Evolutionary conservation across 257 asterid species (phyloP).

Genomic region (Voacanga thouarsii): DNA sequence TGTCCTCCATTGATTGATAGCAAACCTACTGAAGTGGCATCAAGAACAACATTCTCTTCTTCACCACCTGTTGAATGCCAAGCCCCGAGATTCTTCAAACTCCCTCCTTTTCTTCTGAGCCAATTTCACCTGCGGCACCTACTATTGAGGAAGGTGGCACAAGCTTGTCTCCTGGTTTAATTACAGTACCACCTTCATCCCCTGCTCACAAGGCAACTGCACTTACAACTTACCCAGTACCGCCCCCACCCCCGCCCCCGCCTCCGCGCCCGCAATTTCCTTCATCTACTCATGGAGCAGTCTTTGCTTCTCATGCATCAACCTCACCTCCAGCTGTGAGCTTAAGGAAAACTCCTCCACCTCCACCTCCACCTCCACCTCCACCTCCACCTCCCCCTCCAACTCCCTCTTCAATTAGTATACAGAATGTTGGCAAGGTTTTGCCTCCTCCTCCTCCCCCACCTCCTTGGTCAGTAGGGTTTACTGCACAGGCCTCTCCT

Average conservation of each 20-base stretch:
- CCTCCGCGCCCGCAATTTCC: constrained; percentile 29
- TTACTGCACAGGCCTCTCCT: constrained; percentile 18
- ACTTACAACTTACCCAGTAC: constrained; percentile 11
- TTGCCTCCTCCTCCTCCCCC: constrained; percentile 50
- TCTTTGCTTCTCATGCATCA: constrained; percentile 16
- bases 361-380: constrained; percentile 26
- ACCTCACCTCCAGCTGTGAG: constrained; percentile 23
- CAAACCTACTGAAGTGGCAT: constrained; percentile 31
- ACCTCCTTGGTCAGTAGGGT: constrained; percentile 42
- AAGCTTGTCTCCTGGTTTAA: constrained; percentile 9
- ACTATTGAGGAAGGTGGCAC: not conserved
- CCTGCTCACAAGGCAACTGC: constrained; percentile 5
- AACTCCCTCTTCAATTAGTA: constrained; percentile 27
- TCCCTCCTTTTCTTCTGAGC: constrained; percentile 20
- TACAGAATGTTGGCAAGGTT: constrained; percentile 28
- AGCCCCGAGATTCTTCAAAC: constrained; percentile 30
- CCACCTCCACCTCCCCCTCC: constrained; percentile 31
- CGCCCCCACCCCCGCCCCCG: constrained; percentile 22
- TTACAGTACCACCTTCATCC: not conserved
- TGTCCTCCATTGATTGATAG: constrained; percentile 41
- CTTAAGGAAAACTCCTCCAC: constrained; percentile 22
- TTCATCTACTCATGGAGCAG: constrained; percentile 2
- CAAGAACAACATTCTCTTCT: constrained; percentile 31
- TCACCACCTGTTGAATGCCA: constrained; percentile 33
- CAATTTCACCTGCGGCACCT: constrained; percentile 2